Conservation (phyloP, 2,329 filamentous ascomycete genomes). For the Ophiostoma pallidulum region DNA sequence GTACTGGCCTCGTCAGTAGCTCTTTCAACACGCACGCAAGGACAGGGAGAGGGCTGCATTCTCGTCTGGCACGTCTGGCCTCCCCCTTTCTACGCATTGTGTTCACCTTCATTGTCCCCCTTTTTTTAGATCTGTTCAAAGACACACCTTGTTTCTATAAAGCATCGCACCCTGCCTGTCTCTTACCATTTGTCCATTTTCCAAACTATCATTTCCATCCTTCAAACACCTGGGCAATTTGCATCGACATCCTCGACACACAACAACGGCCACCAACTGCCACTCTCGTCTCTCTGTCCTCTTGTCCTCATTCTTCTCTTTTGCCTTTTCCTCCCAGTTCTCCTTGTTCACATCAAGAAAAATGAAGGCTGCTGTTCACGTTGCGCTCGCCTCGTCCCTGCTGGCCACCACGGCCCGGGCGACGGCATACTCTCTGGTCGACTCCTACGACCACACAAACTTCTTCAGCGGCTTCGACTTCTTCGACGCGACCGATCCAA, state of each 20-base stretch:
- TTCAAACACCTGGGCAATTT: not conserved
- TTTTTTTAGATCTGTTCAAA: not conserved
- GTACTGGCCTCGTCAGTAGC: not conserved
- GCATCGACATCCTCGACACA: not conserved
- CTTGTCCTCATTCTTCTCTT: not conserved
- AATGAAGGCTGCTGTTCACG: constrained; percentile 8
- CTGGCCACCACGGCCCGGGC: constrained; percentile 19
- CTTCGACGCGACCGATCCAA: constrained; percentile 55
- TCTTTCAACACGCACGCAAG: constrained; percentile 1
- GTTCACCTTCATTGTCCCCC: constrained; percentile 6
- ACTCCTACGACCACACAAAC: constrained; percentile 41
- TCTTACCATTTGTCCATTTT: not conserved
- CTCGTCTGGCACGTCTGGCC: constrained; percentile 14
- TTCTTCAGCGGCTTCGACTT: constrained; percentile 50
- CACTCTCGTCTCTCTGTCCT: not conserved
- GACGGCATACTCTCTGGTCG: constrained; percentile 36
- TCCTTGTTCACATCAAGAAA: not conserved
- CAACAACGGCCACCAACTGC: not conserved
- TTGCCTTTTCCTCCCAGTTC: not conserved
- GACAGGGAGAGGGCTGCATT: not conserved
- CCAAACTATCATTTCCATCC: not conserved
- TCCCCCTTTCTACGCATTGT: constrained; percentile 3
- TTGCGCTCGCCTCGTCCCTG: constrained; percentile 4
- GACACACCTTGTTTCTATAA: constrained; percentile 5
- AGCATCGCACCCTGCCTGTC: not conserved